phyloP scores from a whole-genome alignment of 2,329 filamentous ascomycete species.

The Diaporthe amygdali region DNA sequence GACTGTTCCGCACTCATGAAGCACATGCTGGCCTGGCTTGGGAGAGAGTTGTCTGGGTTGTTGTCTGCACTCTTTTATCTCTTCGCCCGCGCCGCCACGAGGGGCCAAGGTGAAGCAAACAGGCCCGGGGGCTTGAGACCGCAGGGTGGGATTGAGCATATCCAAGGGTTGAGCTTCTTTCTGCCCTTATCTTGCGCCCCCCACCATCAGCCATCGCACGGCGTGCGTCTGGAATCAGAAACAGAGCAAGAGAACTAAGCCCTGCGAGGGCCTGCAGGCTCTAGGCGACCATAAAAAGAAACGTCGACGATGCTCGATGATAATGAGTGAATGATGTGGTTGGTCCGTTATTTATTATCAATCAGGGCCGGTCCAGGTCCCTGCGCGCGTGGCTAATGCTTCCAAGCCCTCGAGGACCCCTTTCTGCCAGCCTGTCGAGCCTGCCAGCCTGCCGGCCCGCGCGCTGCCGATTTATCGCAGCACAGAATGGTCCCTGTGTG shows the following conservation, averaged over 20 bases:
- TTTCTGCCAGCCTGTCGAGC: background rate
- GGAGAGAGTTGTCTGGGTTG: background rate
- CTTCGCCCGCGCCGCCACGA: background rate
- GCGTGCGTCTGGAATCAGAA: background rate
- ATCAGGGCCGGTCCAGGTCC: background rate
- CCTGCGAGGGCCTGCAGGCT: background rate
- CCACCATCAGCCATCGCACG: slow-evolving; percentile 12
- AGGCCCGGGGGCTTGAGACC: slow-evolving; percentile 8
- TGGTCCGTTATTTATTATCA: background rate
- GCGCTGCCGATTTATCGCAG: background rate
- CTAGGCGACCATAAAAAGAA: background rate
- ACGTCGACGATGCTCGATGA: background rate
- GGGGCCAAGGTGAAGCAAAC: background rate
- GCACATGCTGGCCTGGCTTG: background rate
- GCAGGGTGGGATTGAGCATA: slow-evolving; percentile 6
- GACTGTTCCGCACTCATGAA: background rate
- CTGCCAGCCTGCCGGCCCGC: background rate
- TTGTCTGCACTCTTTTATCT: background rate
- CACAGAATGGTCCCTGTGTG: too few species aligned
- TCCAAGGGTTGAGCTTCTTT: background rate
- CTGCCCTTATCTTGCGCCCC: slow-evolving; percentile 22
- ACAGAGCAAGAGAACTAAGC: background rate
- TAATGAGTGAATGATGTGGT: background rate
- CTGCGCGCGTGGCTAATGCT: background rate
- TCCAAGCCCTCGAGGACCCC: background rate